Percentiles rank a stretch among this genome's conserved stretches.
Conservation (phyloP, 106 monocot species). For the Vanilla planifolia region DNA sequence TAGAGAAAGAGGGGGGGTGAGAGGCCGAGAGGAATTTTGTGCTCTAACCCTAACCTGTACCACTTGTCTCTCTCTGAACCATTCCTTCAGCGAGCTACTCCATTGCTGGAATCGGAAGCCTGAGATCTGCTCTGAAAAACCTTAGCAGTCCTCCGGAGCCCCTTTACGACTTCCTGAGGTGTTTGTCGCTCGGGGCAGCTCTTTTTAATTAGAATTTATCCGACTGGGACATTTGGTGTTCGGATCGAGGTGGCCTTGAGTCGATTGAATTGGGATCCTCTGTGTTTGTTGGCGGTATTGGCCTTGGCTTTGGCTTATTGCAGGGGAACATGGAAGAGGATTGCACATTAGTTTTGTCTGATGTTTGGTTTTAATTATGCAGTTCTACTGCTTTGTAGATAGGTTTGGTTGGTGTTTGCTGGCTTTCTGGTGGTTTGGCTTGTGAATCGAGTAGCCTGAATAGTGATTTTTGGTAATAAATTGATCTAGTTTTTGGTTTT, state of each 20-base stretch:
- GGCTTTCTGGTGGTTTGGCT: not conserved
- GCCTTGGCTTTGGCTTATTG: not conserved
- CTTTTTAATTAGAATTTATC: constrained; percentile 8
- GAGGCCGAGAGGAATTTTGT: not conserved
- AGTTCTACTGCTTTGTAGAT: not conserved
- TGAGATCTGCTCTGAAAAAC: not conserved
- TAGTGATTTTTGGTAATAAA: not conserved
- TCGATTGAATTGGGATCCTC: not conserved
- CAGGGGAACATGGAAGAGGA: constrained; percentile 16
- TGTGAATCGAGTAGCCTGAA: not conserved
- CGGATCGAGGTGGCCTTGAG: constrained; percentile 2
- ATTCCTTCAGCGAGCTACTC: not conserved
- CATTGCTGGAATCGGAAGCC: constrained; percentile 11
- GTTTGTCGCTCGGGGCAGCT: not conserved
- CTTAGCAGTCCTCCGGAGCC: not conserved
- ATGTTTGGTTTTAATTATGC: not conserved
- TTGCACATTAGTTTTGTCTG: constrained; percentile 1
- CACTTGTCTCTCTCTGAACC: not conserved
- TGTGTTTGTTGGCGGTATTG: not conserved
- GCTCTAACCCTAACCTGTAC: constrained; percentile 1
- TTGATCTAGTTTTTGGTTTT: constrained; percentile 4
- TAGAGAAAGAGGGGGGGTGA: not conserved
- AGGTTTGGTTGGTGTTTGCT: not conserved
- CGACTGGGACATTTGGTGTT: not conserved
- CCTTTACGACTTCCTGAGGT: not conserved